Base-by-base conservation (phyloP, 192 early-diverging fungal genomes). In the Backusella parvicylindrica region DNA sequence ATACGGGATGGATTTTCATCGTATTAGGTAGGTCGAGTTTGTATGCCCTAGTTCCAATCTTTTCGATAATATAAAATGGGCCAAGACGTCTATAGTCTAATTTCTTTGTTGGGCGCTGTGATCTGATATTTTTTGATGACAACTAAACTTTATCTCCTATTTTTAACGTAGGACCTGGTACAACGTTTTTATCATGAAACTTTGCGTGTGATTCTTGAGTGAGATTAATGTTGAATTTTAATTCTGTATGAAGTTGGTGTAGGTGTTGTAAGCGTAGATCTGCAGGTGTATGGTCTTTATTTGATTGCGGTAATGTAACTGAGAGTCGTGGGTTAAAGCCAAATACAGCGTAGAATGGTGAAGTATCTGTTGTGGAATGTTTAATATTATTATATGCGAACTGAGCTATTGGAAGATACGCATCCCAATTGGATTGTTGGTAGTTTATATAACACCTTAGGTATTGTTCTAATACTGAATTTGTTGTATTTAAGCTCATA, bases 311-410 rank as follows among this genome's bases (percentile, higher is more conserved):
- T 11, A 63, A 7, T 3, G 56, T 30, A 2, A 63, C 56, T 30
- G 56, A 63, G 1, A 63, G 56, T 30, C 56, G 56, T 21, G 64
- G 64, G 16, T 66, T 73, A 13, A 68, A 82, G 23, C 84, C 84
- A 67, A 64, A 43, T 11, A 77, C 50, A 9, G 82, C 68, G 38
- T 72, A 77, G 64, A 85, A 85, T 0, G 78, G 81, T 0, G 86
- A 69, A 7, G 38, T 26, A 0, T 74, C 56, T 4, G 76, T 87
- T 0, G 70, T 67, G 5, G 75, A 35, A 13, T 81, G 72, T 16
- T 21, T 26, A 6, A 81, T 41, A 56, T 88, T 83, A 56, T 89
- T 91, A 79, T 87, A 89, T 0, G 82, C 77, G 33, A 87, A 84
- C 31, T 87, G 84, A 0, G 78, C 84, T 0, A 75, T 5, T 0